A percentile compares a stretch with the other conserved stretches of the same genome.
These are phyloP conservation scores for Neurospora africana DNA, from an alignment of 495 filamentous ascomycete genomes.

Conservation along the genomic window DNA sequence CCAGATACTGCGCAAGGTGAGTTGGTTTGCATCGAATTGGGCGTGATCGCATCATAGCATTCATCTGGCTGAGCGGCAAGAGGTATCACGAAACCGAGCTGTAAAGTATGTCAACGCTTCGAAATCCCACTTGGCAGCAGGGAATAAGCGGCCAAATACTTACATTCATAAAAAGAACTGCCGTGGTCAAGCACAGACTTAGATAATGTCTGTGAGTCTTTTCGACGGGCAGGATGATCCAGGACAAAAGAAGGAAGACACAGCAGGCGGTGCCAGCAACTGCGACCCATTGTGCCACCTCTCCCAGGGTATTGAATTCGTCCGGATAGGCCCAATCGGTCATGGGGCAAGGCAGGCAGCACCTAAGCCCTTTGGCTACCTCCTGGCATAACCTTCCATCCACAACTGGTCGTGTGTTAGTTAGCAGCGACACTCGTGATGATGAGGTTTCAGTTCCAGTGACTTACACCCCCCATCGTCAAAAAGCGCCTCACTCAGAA, in stretches of 20 bases:
- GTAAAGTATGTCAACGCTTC: not conserved
- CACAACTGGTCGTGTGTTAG: constrained; percentile 40
- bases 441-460: not conserved
- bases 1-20: constrained; percentile 81
- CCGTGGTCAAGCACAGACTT: constrained; percentile 72
- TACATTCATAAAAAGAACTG: constrained; percentile 68
- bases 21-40: constrained; percentile 80
- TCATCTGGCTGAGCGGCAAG: constrained; percentile 68
- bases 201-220: constrained; percentile 88
- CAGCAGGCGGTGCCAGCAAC: constrained; percentile 62
- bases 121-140: constrained; percentile 14
- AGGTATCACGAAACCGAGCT: constrained; percentile 84
- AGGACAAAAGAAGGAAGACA: constrained; percentile 71
- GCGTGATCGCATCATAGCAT: constrained; percentile 85
- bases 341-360: constrained; percentile 86
- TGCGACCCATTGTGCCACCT: constrained; percentile 66
- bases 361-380: constrained; percentile 33
- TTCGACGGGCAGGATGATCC: constrained; percentile 72
- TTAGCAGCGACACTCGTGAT: constrained; percentile 4
- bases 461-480: constrained; percentile 34
- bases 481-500: constrained; percentile 24
- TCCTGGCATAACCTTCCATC: constrained; percentile 50
- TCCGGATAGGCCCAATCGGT: constrained; percentile 77
- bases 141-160: not conserved
- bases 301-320: constrained; percentile 53